Evolutionary conservation across 73 alveolate species (phyloP), one percentile per base, ranked within the genome.

Genomic region (Paramecium sonneborni): DNA sequence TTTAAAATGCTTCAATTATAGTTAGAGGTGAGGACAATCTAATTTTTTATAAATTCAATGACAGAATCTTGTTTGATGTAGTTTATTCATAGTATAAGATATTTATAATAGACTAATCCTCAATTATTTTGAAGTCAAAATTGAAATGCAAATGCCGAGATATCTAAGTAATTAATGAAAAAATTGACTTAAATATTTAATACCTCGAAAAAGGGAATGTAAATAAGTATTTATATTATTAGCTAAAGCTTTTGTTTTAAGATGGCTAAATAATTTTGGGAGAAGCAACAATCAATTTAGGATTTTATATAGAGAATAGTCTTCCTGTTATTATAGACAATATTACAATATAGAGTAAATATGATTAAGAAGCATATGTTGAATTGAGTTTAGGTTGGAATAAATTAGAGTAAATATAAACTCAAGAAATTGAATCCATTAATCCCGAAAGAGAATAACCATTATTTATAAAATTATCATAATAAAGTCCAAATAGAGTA

Each of bases 321-420:
- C 90, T 79, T 11, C 90, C 90, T 39, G 43, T 23, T 1, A 79
- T 79, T 14, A 41, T 79, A 4, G 90, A 79, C n/a, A 79, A 79
- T n/a, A 39, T 79, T 14, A 21, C 90, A 18, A 79, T 79, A 11
- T 11, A 21, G 18, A 43, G 46, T 24, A 79, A 44, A 37, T 44
- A 41, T 46, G 90, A 79, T 46, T 23, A 23, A 5, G 55, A 79
- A 18, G 90, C 90, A 12, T 46, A 79, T 24, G 74, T 44, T 24
- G 70, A 79, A 46, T 11, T 79, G 44, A 11, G 55, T n/a, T 34
- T 79, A 34, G 28, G 74, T 20, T 79, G 90, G 90, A 79, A 72
- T 30, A 8, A 34, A 7, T 28, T 20, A 37, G 57, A 79, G 26
- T 24, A 24, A 23, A 41, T 15, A 41, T 26, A 38, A 79, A 62